phyloP scores from a whole-genome alignment of 169 alveolate genomes.

The Perkinsus marinus region DNA sequence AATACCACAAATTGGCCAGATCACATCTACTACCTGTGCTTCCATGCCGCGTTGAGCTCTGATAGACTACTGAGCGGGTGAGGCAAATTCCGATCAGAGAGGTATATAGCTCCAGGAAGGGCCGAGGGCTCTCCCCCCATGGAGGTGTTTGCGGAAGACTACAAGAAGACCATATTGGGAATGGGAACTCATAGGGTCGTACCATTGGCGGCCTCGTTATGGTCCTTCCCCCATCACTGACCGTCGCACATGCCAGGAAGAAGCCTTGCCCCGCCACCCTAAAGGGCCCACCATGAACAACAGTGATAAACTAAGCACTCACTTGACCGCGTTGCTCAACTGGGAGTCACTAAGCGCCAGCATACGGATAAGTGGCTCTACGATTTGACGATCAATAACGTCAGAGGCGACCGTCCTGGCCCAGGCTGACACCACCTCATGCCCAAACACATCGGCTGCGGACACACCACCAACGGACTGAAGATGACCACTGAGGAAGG shows the following conservation, averaged over 20 bases:
- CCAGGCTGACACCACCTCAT: not conserved
- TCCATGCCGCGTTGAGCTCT: not conserved
- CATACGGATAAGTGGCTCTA: not conserved
- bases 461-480: not conserved
- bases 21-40: not conserved
- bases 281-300: not conserved
- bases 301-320: not conserved
- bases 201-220: not conserved
- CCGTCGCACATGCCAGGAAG: not conserved
- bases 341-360: not conserved
- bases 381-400: not conserved
- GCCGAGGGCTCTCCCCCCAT: not conserved
- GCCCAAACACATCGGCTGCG: not conserved
- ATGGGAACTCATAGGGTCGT: not conserved
- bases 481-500: too few species aligned
- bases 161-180: not conserved
- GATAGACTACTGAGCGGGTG: not conserved
- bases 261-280: not conserved
- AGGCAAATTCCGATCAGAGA: not conserved
- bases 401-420: not conserved
- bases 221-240: not conserved
- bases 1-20: not conserved
- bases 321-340: not conserved
- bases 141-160: not conserved
- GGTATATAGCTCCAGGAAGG: not conserved